Percentiles rank a stretch among this genome's conserved stretches.
These are phyloP conservation scores for Plectranthus barbatus DNA, from an alignment of 257 asterid species.

Conservation along the genomic window DNA sequence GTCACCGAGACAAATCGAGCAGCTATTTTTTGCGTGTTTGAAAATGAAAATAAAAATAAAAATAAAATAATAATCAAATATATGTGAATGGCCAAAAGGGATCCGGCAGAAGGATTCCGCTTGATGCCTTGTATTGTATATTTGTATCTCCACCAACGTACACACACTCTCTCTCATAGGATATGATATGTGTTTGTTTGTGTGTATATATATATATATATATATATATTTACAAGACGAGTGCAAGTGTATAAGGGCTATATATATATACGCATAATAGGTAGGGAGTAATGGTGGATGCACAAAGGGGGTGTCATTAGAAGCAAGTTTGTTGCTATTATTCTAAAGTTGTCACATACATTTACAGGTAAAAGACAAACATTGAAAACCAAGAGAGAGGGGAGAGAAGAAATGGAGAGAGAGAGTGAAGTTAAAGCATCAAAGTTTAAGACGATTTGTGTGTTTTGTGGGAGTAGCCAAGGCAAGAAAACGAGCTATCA, in stretches of 20 bases:
- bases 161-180: neutral
- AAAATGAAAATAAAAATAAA: neutral
- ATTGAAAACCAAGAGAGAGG: neutral
- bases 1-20: constrained; percentile 9
- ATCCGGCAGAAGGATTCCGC: constrained; percentile 17
- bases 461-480: constrained; percentile 92
- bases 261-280: neutral
- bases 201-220: neutral
- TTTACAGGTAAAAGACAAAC: constrained; percentile 9
- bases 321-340: constrained; percentile 13
- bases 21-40: constrained; percentile 26
- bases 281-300: constrained; percentile 9
- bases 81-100: constrained; percentile 9
- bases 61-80: constrained; percentile 1
- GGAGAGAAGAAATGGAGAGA: constrained; percentile 34
- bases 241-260: neutral
- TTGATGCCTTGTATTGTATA: constrained; percentile 17
- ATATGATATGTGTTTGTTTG: no score
- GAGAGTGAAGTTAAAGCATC: constrained; percentile 38
- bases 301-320: neutral
- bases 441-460: constrained; percentile 79
- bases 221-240: no score
- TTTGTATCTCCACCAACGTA: constrained; percentile 2
- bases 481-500: constrained; percentile 78
- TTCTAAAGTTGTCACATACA: constrained; percentile 4